Conservation (phyloP, 2,329 filamentous ascomycete species). For the Fusarium scirpi region DNA sequence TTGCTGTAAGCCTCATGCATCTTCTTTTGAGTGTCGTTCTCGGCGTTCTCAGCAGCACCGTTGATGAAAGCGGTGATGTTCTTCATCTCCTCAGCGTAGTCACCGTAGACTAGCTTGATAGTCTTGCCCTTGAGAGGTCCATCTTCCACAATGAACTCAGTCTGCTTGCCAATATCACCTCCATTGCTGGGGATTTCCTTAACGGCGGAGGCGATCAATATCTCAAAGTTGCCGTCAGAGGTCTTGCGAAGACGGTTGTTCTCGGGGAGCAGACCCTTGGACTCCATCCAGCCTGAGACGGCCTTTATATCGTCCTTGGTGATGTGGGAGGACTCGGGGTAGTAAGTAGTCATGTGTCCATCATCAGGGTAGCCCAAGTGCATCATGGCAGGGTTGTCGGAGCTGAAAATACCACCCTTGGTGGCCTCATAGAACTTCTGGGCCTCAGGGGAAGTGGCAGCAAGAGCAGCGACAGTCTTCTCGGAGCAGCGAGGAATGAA, state of each 20-base stretch:
- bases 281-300: slow-evolving; percentile 78
- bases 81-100: slow-evolving; percentile 78
- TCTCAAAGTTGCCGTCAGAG: slow-evolving; percentile 72
- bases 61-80: slow-evolving; percentile 74
- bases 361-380: slow-evolving; percentile 81
- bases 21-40: slow-evolving; percentile 78
- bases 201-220: slow-evolving; percentile 78
- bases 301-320: slow-evolving; percentile 80
- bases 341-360: slow-evolving; percentile 85
- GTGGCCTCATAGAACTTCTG: slow-evolving; percentile 75
- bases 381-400: slow-evolving; percentile 72
- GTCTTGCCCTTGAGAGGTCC: slow-evolving; percentile 74
- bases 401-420: slow-evolving; percentile 78
- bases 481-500: slow-evolving; percentile 80
- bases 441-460: slow-evolving; percentile 70
- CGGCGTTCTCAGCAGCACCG: slow-evolving; percentile 75
- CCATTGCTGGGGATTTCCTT: slow-evolving; percentile 70
- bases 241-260: slow-evolving; percentile 82
- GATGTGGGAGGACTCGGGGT: slow-evolving; percentile 80
- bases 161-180: slow-evolving; percentile 76
- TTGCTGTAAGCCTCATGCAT: slow-evolving; percentile 81
- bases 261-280: slow-evolving; percentile 77
- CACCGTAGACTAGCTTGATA: slow-evolving; percentile 79
- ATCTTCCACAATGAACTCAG: slow-evolving; percentile 69
- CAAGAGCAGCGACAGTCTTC: slow-evolving; percentile 73